Evolutionary conservation across 371 early-diverging fungal genomes (phyloP).

Genomic region (Rhizopus sp.): DNA sequence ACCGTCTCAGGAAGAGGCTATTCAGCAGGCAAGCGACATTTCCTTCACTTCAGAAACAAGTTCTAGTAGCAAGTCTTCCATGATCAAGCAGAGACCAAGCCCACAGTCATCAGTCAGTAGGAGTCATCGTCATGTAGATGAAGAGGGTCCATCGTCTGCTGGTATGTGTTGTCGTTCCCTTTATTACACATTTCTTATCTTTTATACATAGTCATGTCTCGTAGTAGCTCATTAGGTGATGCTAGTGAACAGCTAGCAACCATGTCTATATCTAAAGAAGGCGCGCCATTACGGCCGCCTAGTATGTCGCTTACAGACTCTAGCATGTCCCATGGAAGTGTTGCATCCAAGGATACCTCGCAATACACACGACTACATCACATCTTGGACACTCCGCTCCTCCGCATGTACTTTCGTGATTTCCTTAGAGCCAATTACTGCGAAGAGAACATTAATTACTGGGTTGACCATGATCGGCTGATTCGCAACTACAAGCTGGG

Average conservation of each 20-base stretch:
- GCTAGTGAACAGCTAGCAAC: background rate
- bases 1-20: background rate
- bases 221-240: background rate
- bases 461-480: slow-evolving; percentile 50
- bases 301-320: slow-evolving; percentile 23
- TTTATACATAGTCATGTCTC: background rate
- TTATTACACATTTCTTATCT: no score
- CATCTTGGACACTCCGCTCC: slow-evolving; percentile 57
- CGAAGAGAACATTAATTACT: slow-evolving; percentile 65
- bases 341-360: slow-evolving; percentile 14
- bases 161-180: no score
- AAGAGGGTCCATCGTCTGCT: no score
- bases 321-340: slow-evolving; percentile 8
- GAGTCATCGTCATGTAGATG: background rate
- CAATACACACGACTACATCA: slow-evolving; percentile 44
- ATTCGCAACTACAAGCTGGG: slow-evolving; percentile 20
- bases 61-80: no score
- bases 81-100: no score
- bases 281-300: slow-evolving; percentile 4
- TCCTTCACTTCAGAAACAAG: slow-evolving; percentile 8
- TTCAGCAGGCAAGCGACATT: slow-evolving; percentile 7
- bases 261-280: background rate
- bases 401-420: slow-evolving; percentile 62
- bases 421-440: slow-evolving; percentile 65
- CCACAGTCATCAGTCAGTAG: background rate